These are phyloP conservation scores for Kalaharituber pfeilii DNA, from an alignment of 2,329 filamentous ascomycete species.

Conservation along the genomic window DNA sequence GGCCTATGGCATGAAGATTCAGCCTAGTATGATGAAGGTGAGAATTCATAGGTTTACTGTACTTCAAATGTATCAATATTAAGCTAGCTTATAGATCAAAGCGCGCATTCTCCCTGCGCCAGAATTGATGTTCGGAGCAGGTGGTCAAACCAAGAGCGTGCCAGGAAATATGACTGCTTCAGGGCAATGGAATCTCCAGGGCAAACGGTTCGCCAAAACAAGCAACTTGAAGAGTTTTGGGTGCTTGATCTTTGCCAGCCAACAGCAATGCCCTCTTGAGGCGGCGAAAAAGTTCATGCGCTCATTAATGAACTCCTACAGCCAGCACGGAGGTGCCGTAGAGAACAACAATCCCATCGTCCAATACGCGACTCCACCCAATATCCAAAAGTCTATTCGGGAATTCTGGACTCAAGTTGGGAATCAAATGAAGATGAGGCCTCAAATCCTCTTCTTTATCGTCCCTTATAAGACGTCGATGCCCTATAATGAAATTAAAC, in stretches of 20 bases:
- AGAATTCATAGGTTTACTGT: conserved; percentile 21
- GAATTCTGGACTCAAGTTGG: conserved; percentile 40
- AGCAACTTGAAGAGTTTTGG: conserved; percentile 54
- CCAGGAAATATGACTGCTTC: conserved; percentile 35
- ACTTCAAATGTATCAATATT: neutral
- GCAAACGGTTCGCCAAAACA: conserved; percentile 57
- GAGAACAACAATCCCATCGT: conserved; percentile 32
- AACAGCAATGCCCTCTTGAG: conserved; percentile 36
- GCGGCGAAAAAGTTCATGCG: conserved; percentile 36
- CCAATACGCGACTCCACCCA: conserved; percentile 27
- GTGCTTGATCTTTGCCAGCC: conserved; percentile 37
- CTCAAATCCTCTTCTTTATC: conserved; percentile 67
- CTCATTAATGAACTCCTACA: conserved; percentile 45
- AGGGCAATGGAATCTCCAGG: conserved; percentile 77
- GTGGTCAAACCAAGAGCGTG: conserved; percentile 32
- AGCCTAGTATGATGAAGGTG: conserved; percentile 39
- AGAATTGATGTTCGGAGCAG: conserved; percentile 44
- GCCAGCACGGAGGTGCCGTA: conserved; percentile 43
- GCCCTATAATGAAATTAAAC: conserved; percentile 74
- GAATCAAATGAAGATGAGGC: conserved; percentile 37
- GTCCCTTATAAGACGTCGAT: conserved; percentile 52
- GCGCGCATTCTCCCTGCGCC: conserved; percentile 57
- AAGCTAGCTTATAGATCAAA: conserved; percentile 32
- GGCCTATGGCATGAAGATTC: conserved; percentile 58
- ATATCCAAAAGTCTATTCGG: conserved; percentile 37